Base-by-base conservation (phyloP, 371 early-diverging fungal genomes). In the Rhizopus microsporus region DNA sequence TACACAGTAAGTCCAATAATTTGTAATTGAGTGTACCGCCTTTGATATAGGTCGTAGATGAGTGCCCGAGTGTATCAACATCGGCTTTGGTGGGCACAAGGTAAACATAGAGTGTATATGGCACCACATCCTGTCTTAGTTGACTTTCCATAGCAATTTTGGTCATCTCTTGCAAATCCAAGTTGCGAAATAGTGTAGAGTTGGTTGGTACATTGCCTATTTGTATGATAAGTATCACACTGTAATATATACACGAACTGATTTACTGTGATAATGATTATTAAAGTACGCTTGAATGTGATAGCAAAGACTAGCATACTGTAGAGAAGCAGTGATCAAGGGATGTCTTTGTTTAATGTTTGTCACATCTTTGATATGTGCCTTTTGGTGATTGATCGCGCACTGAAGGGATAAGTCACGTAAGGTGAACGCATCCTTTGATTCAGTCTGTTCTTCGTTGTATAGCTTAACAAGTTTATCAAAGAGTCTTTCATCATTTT, bases 291-390 rank as follows among this genome's bases (percentile, higher is more conserved):
- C 70, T 57, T 79, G 81, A 7, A 85, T 62, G 32, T 80, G 72
- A 67, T 78, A 80, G 57, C 86, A 83, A 10, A 83, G 59, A 1
- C 74, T 69, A n/a, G 78, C 79, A 61, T 86, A 83, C 34, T 83
- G 82, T 68, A 91, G 71, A 10, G 88, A 87, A 9, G 84, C 67
- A 1, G 82, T 79, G 40, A 90, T 75, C 9, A 79, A 72, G 12
- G 91, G 92, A 60, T 91, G 89, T 17, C 93, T 74, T 53, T 82
- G 84, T 63, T 88, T 91, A 67, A 92, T 82, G 59, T 86, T 88
- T 15, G 70, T 68, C 37, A 80, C 73, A 65, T 92, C 91, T 40
- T 78, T 78, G 52, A 92, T 84, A 43, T 80, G 56, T 0, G 56
- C 66, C 48, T 89, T 84, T 67, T 90, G 88, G 49, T 84, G 85